Evolutionary conservation across 2,329 filamentous ascomycete genomes (phyloP).

Genomic region (Talaromyces sp.): DNA sequence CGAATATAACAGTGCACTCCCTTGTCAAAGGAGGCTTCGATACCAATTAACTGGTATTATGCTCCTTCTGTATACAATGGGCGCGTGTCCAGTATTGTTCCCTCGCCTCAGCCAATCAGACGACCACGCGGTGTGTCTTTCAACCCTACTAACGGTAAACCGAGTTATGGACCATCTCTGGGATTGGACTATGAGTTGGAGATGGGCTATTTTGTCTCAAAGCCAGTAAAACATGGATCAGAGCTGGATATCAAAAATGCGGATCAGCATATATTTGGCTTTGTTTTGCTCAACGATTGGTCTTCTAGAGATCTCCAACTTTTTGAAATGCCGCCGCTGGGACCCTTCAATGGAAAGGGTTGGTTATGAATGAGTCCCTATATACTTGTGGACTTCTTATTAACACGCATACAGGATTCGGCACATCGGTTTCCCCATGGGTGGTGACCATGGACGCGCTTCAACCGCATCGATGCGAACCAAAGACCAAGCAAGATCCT

Average conservation of each 20-base stretch:
- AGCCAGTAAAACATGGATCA: constrained; percentile 33
- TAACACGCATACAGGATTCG: constrained; percentile 38
- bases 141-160: constrained; percentile 25
- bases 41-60: constrained; percentile 38
- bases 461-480: constrained; percentile 11
- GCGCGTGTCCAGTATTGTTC: constrained; percentile 50
- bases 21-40: constrained; percentile 20
- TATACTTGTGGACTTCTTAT: not conserved
- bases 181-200: constrained; percentile 41
- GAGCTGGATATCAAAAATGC: constrained; percentile 44
- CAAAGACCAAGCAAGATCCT: not conserved
- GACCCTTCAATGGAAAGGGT: constrained; percentile 57
- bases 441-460: constrained; percentile 58
- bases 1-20: constrained; percentile 29
- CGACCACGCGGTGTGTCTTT: constrained; percentile 43
- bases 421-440: constrained; percentile 59
- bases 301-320: constrained; percentile 51
- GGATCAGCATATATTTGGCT: constrained; percentile 58
- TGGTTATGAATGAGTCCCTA: not conserved
- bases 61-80: constrained; percentile 52
- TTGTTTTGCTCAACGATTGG: constrained; percentile 62
- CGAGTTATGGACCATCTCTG: constrained; percentile 19
- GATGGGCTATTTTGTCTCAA: constrained; percentile 44
- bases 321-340: constrained; percentile 58
- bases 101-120: constrained; percentile 45